phyloP scores from a whole-genome alignment of 176 grass and related monocot genomes.

The Bothriochloa decipiens region DNA sequence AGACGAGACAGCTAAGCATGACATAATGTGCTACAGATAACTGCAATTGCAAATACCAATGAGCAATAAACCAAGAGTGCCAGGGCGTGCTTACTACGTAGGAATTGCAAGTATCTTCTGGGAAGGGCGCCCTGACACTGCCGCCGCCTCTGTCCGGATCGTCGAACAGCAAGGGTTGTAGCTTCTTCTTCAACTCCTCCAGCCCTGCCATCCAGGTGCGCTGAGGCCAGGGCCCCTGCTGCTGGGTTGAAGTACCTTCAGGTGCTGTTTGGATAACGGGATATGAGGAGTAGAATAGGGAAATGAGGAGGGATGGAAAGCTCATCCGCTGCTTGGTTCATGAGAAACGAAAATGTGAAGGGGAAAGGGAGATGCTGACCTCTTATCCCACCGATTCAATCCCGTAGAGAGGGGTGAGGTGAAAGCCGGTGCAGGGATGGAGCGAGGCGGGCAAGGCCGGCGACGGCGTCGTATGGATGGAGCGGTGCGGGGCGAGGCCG shows the following conservation, averaged over 20 bases:
- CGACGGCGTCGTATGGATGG: too few relatives aligned
- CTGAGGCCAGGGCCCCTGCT: neutral
- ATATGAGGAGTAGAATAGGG: too few relatives aligned
- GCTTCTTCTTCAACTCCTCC: conserved; percentile 90
- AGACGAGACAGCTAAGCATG: neutral
- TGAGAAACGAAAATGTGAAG: too few relatives aligned
- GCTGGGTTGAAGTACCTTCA: neutral
- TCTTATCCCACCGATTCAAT: too few relatives aligned
- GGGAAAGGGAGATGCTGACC: too few relatives aligned
- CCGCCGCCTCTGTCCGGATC: conserved; percentile 42
- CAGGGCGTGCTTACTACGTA: conserved; percentile 52
- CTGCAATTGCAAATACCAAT: neutral
- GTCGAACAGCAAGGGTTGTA: conserved; percentile 81
- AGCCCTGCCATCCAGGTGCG: conserved; percentile 65
- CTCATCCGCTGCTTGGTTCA: too few relatives aligned
- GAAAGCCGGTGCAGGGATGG: too few relatives aligned
- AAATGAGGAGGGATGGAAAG: too few relatives aligned
- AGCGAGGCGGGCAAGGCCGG: too few relatives aligned
- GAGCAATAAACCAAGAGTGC: neutral
- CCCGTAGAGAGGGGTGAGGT: too few relatives aligned
- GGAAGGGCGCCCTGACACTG: conserved; percentile 42
- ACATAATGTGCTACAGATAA: neutral
- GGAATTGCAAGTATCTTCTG: conserved; percentile 64
- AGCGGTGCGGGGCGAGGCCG: too few relatives aligned
- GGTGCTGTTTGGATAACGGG: neutral